Conservation (phyloP, 768 basidiomycete species). For the Mycena filopes region DNA sequence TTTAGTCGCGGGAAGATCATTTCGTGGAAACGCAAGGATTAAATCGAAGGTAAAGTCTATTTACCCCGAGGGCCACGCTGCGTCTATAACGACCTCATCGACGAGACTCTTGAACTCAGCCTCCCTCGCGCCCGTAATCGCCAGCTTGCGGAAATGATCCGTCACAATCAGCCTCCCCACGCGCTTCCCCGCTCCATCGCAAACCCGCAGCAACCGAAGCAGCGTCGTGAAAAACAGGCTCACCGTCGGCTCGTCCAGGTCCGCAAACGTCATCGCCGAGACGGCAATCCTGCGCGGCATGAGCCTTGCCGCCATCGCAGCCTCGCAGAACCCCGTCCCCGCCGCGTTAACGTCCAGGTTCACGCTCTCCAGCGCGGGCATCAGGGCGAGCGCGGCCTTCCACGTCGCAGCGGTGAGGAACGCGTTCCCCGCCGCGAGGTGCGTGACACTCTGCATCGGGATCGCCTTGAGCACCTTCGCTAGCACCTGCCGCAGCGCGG, state of each 20-base stretch:
- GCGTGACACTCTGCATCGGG: conserved; percentile 3
- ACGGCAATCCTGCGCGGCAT: conserved; percentile 7
- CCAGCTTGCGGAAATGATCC: too few relatives aligned
- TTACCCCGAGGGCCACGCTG: too few relatives aligned
- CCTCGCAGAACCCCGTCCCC: conserved; percentile 9
- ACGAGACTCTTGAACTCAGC: too few relatives aligned
- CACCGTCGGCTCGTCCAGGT: conserved; percentile 7
- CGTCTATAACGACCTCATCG: too few relatives aligned
- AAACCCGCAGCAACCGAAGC: conserved; percentile 3
- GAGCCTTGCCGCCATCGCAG: conserved; percentile 3
- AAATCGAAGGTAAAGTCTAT: too few relatives aligned
- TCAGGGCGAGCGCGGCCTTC: conserved; percentile 2
- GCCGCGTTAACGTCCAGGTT: not conserved
- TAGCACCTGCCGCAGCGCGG: conserved; percentile 4
- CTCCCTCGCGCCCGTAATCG: too few relatives aligned
- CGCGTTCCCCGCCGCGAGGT: not conserved
- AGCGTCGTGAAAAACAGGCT: conserved; percentile 5
- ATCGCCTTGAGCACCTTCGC: conserved; percentile 9
- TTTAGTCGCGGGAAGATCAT: too few relatives aligned
- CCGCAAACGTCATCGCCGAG: conserved; percentile 2
- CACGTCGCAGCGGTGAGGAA: conserved; percentile 4
- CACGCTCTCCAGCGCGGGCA: not conserved
- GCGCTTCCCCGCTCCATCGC: not conserved
- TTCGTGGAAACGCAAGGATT: too few relatives aligned
- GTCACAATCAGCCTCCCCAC: too few relatives aligned